Evolutionary conservation across 1,284 basidiomycete genomes (phyloP), one percentile per base, ranked within the genome.

Genomic region (Apiotrichum sp.): DNA sequence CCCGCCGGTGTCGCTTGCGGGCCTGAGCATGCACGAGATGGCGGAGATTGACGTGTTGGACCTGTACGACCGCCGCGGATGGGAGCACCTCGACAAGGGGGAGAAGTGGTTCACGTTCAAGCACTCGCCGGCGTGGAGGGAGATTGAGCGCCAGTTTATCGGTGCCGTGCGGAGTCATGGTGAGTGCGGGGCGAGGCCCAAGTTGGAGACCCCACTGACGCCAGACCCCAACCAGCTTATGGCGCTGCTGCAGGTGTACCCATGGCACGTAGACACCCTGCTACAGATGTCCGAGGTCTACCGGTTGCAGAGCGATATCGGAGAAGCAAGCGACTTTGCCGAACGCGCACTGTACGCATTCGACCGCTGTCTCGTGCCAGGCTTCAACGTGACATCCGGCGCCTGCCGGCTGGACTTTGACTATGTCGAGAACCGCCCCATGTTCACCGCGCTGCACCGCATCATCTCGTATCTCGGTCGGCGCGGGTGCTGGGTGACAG

Each of bases 211-310:
- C n/a, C 22, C 14, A 9, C 4, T 11, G n/a, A 4, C 8, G n/a
- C 1, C 61, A 78, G 77, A 78, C 56, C 76, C 78, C 39, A 80
- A 80, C 61, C 69, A 75, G 57, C 66, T 81, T 40, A 76, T 79
- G 66, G 73, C 77, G 6, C 63, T 80, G 29, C 64, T 81, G 29
- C 77, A 77, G 47, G 75, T 78, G 3, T 75, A 78, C 56, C 80
- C 79, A 0, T 96, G 90, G 83, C 93, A 96, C 65, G 88, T 86
- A 1, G 93, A 97, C 72, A 93, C 92, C 0, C 79, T 93, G 0
- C 80, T 96, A 2, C 92, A 96, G 68, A 79, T 95, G 29, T 85
- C 88, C 41, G 79, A 78, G 49, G 74, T 93, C 2, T 89, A 86
- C 69, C 81, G 86, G 39, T 86, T 93, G 69, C 82, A 89, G 65